Percentiles rank a stretch among this genome's conserved stretches.
These are phyloP conservation scores for Zygosaccharomyces pseudobailii DNA, from an alignment of 1,139 yeast species.

Conservation along the genomic window DNA sequence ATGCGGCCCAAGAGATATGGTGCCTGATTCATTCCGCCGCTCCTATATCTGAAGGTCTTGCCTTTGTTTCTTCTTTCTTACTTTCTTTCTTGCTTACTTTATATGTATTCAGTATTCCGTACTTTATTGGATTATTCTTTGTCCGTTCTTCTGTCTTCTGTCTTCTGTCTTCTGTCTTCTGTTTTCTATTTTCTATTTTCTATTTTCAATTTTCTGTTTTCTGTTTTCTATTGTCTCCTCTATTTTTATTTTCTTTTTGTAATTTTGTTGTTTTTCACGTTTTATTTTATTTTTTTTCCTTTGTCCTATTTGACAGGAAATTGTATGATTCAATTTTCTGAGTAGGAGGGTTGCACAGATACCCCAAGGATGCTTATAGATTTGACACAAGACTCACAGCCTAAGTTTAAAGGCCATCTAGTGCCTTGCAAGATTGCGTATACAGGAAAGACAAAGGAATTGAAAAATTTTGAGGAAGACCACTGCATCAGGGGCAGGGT, in stretches of 20 bases:
- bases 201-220: background rate
- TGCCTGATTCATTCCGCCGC: slow-evolving; percentile 19
- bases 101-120: background rate
- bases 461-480: slow-evolving; percentile 5
- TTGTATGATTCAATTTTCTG: background rate
- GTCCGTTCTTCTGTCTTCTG: background rate
- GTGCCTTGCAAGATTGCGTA: slow-evolving; percentile 25
- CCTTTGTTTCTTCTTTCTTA: background rate
- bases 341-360: background rate
- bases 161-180: too few species aligned
- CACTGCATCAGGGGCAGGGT: slow-evolving; percentile 25
- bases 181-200: background rate
- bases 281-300: background rate
- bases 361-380: background rate
- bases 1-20: slow-evolving; percentile 27
- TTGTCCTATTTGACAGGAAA: background rate
- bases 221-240: background rate
- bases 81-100: background rate
- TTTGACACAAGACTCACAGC: background rate
- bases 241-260: too few species aligned
- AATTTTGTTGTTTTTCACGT: background rate
- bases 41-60: background rate
- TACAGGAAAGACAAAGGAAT: slow-evolving; percentile 20
- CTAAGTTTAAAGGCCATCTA: slow-evolving; percentile 11
- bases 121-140: background rate